Evolutionary conservation across 1,139 yeast species (phyloP), one percentile per base, ranked within the genome.

Genomic region (Nakaseomyces kungkrabaensis): DNA sequence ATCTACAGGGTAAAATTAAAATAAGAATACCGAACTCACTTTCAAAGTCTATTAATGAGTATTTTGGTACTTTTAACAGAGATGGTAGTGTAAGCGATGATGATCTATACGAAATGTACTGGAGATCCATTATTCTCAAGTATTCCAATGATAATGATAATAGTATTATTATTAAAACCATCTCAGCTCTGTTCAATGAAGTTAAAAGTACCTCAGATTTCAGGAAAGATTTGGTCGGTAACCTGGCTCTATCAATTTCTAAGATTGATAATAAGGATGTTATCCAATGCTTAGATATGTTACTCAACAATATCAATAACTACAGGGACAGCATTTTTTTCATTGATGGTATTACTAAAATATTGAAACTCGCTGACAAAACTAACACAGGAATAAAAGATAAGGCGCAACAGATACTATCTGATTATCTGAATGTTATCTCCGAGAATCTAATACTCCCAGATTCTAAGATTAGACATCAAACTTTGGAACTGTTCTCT

Each of bases 401-500:
- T 5, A n/a, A 8, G 13, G 34, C 34, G 4, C 24, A 29, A 13
- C n/a, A 4, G 8, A 27, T 41, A 4, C 10, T 41, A 27, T 5
- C 44, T n/a, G 44, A 49, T 22, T 24, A 44, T 4, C 17, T 56
- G 5, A 17, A 52, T 17, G 43, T 38, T 11, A 37, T 60, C 11
- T 51, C 69, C 7, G 61, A 68, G 4, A 78, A 78, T 56, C 60
- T 81, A 48, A 56, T 69, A 8, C 63, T 72, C 5, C 75, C 83
- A 2, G 72, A 74, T 51, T 77, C 73, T 48, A 68, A 67, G 1
- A 61, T 76, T n/a, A 75, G 88, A 53, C 58, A 68, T 17, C 67
- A 63, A 41, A 68, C 86, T 0, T 63, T 80, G 37, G 67, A 71
- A 29, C 63, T 79, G 47, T 56, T 76, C 5, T 59, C 65, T 4